Base-by-base conservation (phyloP, 495 filamentous ascomycete genomes). In the Copromyces sp. region DNA sequence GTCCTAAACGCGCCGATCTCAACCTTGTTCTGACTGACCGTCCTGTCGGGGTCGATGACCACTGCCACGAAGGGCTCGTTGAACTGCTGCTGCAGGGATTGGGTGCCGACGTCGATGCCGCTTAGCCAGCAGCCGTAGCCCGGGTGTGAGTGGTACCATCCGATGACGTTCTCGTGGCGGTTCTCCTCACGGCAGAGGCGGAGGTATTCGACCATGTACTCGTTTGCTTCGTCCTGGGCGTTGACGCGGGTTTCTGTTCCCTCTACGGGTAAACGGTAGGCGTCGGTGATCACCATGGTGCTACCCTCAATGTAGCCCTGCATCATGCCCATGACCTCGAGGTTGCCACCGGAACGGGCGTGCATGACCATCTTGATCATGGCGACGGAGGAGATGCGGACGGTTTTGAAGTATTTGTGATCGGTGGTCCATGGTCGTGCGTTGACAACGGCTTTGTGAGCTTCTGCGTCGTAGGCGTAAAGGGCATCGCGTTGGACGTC, bases 351-450 rank as follows among this genome's bases (percentile, higher is more conserved):
- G 0, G 92, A 93, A 29, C 96, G 92, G 2, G 96, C 96, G 80
- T 99, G 96, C 93, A 97, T 98, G 72, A 97, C 93, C 96, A 99
- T 99, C 83, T 99, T 99, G 74, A 98, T 86, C 14, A 99, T 89
- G 6, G 96, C 96, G 32, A 96, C 90, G 45, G 96, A 93, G 47
- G 93, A 95, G 81, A 99, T 94, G 75, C 94, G 93, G 35, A 98
- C 92, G 44, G 90, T 86, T 80, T 95, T 94, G 89, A 97, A 99
- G 85, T 98, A 90, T 80, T 93, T 85, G 0, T 91, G 92, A 80
- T 98, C 88, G n/a, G 84, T 86, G 71, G 81, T 81, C 95, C 96
- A 98, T 44, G 96, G 94, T 39, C 87, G 87, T 45, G 71, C n/a
- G 83, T 84, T 4, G 86, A 82, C 82, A 75, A 86, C 81, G 68